phyloP scores from a whole-genome alignment of 352 stramenopile genomes.

The Phytophthora multivora region DNA sequence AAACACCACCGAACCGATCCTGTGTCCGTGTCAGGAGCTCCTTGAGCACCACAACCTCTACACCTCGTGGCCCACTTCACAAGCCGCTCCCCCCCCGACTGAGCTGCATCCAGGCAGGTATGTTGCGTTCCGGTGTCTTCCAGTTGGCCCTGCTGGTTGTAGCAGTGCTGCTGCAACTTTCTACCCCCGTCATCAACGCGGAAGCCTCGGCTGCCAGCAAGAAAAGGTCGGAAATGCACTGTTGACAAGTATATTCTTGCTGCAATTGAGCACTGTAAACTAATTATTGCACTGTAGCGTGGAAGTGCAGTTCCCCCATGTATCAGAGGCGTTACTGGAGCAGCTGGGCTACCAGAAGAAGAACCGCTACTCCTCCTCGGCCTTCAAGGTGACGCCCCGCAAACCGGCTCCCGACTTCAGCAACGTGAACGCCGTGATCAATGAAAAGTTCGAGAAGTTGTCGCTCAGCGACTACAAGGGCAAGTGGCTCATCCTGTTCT shows the following conservation, averaged over 20 bases:
- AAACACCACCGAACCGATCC: slow-evolving; percentile 5
- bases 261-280: background rate
- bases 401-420: slow-evolving; percentile 73
- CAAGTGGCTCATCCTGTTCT: slow-evolving; percentile 89
- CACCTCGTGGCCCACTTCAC: background rate
- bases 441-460: slow-evolving; percentile 83
- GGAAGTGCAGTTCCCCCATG: slow-evolving; percentile 77
- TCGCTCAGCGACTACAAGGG: slow-evolving; percentile 76
- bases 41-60: slow-evolving; percentile 10
- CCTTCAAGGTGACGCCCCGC: slow-evolving; percentile 77
- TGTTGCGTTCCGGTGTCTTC: slow-evolving; percentile 19
- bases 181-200: slow-evolving; percentile 15
- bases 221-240: slow-evolving; percentile 46
- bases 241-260: background rate
- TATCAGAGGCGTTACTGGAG: slow-evolving; percentile 75
- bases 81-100: background rate
- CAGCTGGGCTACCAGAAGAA: slow-evolving; percentile 84
- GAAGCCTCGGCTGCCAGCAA: slow-evolving; percentile 28
- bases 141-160: slow-evolving; percentile 35
- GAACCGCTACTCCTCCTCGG: slow-evolving; percentile 73
- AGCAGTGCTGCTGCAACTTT: slow-evolving; percentile 41
- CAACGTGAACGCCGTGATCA: slow-evolving; percentile 80
- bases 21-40: too few relatives aligned
- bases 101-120: slow-evolving; percentile 2
- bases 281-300: slow-evolving; percentile 37